phyloP scores from a whole-genome alignment of 495 filamentous ascomycete species.

The Glarea lozoyensis region DNA sequence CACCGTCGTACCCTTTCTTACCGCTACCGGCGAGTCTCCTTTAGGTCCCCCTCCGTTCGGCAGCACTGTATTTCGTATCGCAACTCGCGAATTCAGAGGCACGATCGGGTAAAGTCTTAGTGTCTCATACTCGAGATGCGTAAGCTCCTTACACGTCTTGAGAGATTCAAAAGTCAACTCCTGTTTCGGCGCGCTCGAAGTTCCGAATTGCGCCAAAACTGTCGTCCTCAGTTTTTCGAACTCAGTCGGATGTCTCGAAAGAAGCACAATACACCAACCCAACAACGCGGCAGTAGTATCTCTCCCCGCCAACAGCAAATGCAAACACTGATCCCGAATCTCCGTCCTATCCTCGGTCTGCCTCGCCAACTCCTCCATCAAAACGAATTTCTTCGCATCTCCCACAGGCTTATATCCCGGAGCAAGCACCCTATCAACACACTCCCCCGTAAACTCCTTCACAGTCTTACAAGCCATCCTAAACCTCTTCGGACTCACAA shows the following conservation, averaged over 20 bases:
- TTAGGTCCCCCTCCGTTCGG: constrained; percentile 41
- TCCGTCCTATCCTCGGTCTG: constrained; percentile 58
- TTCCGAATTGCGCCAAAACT: constrained; percentile 13
- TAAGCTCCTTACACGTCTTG: constrained; percentile 15
- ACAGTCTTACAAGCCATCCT: background rate
- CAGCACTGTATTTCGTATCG: constrained; percentile 39
- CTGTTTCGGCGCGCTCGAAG: constrained; percentile 3
- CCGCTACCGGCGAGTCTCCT: constrained; percentile 36
- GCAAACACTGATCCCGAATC: constrained; percentile 54
- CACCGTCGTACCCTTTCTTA: constrained; percentile 27
- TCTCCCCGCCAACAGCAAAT: constrained; percentile 40
- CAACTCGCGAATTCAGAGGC: constrained; percentile 39
- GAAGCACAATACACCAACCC: constrained; percentile 59
- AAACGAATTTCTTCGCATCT: constrained; percentile 43
- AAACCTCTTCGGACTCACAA: background rate
- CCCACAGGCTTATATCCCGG: background rate
- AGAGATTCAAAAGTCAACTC: constrained; percentile 13
- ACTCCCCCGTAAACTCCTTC: background rate
- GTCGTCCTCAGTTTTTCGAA: constrained; percentile 43
- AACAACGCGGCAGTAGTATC: constrained; percentile 42
- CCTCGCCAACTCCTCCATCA: constrained; percentile 66
- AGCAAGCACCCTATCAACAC: background rate
- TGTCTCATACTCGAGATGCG: constrained; percentile 14
- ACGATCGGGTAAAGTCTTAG: constrained; percentile 52
- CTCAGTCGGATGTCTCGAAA: constrained; percentile 56